Percentiles rank a stretch among this genome's conserved stretches.
Conservation (phyloP, 2,329 filamentous ascomycete genomes). For the Diaporthe ampelina region DNA sequence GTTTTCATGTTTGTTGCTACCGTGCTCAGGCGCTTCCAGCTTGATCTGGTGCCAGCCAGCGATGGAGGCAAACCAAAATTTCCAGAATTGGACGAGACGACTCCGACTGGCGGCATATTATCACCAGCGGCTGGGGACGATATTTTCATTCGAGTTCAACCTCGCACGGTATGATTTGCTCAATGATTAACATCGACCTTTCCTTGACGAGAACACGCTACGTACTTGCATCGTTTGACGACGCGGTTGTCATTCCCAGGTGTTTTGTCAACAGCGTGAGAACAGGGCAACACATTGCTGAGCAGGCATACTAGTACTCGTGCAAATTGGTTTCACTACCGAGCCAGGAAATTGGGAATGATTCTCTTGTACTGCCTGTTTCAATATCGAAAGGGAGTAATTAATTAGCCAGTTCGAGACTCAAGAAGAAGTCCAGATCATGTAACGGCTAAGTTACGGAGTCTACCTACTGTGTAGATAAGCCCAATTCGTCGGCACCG, state of each 20-base stretch:
- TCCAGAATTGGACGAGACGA: neutral
- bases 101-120: conserved; percentile 9
- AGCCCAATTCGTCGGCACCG: neutral
- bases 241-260: neutral
- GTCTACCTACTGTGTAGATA: neutral
- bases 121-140: neutral
- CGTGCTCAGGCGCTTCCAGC: neutral
- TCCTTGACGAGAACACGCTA: neutral
- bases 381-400: neutral
- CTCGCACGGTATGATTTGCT: neutral
- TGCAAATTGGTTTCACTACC: neutral
- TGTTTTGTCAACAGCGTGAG: neutral
- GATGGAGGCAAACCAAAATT: neutral
- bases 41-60: neutral
- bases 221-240: neutral
- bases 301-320: neutral
- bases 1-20: conserved; percentile 10
- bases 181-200: neutral
- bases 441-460: neutral
- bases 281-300: no score
- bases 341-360: no score
- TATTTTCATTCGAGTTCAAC: neutral
- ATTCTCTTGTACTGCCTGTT: neutral
- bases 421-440: neutral
- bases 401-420: no score